Base-by-base conservation (phyloP, 176 grass and related monocot species). In the Ensete glaucum region DNA sequence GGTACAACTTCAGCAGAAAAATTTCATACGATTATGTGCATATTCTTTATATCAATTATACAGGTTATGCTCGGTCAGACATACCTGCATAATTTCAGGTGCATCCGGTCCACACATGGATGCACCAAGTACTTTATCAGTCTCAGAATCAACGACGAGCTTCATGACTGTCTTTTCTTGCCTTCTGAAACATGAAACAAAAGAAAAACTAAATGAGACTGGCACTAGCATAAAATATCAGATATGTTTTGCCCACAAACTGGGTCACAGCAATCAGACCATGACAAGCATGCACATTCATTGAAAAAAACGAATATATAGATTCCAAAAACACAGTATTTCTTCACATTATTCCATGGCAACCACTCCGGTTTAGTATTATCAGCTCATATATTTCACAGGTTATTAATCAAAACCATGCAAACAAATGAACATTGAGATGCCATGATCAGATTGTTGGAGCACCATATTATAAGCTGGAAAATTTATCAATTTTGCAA, bases 41-140 rank as follows among this genome's bases (percentile, higher is more conserved):
- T 2, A 21, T 50, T 23, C 14, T 67, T 52, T 34, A 16, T 9
- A 70, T 54, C 24, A 9, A 43, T 43, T 0, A 6, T 4, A 43
- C 34, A 43, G 34, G 34, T 52, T 73, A 19, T 1, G 64, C 11
- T 53, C 12, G 13, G 24, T 55, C 23, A 72, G 20, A 60, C 51
- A 76, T 82, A 96, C 91, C 88, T 96, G 92, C 69, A 96, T 91
- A 58, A 96, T 96, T 79, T 96, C 92, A 77, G 92, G 76, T 66
- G 92, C 92, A 76, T 96, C 92, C 74, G 88, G 86, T 57, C 92
- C 88, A 71, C 92, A 96, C 88, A 96, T 96, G 10, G 92, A 96
- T 80, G 86, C 86, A 77, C 92, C 92, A 50, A 96, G 80, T 54
- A 96, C 92, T 81, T 62, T 79, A 29, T 96, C 86, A 0, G 88